Conservation (phyloP, 768 basidiomycete genomes). For the Xerocomus potaroensis region DNA sequence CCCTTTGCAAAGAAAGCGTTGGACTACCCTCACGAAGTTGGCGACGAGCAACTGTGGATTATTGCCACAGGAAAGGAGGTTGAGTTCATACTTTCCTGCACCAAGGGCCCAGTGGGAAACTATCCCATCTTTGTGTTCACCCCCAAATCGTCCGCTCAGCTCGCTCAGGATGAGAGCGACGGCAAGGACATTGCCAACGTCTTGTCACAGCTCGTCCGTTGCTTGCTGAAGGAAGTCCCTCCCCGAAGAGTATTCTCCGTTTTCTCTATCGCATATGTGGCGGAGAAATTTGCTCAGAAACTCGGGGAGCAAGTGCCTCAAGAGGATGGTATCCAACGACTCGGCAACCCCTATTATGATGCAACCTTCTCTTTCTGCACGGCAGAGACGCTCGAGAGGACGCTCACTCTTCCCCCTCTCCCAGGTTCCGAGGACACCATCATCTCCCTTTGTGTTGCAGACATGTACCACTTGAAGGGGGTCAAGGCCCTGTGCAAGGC, state of each 20-base stretch:
- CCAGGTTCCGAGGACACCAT: constrained; percentile 9
- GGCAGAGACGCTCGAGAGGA: constrained; percentile 32
- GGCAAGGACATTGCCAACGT: constrained; percentile 35
- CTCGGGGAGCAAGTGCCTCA: constrained; percentile 21
- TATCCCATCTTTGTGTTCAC: constrained; percentile 69
- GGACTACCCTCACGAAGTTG: constrained; percentile 1
- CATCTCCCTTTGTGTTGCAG: constrained; percentile 34
- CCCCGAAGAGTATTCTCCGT: constrained; percentile 56
- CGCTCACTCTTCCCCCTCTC: background rate
- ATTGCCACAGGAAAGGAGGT: constrained; percentile 12
- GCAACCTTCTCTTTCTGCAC: constrained; percentile 59
- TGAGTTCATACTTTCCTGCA: constrained; percentile 54
- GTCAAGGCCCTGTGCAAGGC: constrained; percentile 48
- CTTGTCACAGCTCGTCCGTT: constrained; percentile 39
- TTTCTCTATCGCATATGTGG: constrained; percentile 51
- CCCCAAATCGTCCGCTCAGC: constrained; percentile 35
- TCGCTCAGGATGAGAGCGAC: constrained; percentile 22
- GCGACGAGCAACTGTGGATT: constrained; percentile 30
- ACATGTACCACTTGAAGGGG: constrained; percentile 23
- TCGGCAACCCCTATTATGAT: constrained; percentile 52
- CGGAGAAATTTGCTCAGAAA: constrained; percentile 40
- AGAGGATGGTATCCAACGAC: constrained; percentile 18
- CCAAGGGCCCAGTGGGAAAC: constrained; percentile 46
- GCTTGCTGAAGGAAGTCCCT: constrained; percentile 35
- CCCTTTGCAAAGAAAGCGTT: constrained; percentile 35